phyloP scores from a whole-genome alignment of 1,284 basidiomycete genomes.

The Uromyces viciae-fabae region DNA sequence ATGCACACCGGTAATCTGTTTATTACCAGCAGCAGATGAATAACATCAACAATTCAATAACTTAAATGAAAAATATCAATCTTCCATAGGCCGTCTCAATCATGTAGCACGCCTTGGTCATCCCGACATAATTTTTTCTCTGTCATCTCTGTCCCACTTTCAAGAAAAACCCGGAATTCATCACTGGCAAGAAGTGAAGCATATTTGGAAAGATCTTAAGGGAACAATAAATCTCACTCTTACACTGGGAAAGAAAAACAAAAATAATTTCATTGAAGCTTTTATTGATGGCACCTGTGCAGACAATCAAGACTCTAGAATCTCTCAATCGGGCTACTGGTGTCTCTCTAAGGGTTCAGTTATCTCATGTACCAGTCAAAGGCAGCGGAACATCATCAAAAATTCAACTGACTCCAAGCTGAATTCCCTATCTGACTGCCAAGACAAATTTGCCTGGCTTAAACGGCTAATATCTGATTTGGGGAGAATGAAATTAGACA shows the following conservation, averaged over 20 bases:
- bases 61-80: background rate
- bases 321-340: background rate
- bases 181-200: background rate
- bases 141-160: background rate
- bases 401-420: background rate
- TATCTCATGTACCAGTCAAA: background rate
- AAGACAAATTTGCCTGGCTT: background rate
- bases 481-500: background rate
- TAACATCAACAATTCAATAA: background rate
- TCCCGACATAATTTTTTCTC: background rate
- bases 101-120: background rate
- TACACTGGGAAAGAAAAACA: background rate
- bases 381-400: background rate
- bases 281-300: background rate
- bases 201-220: background rate
- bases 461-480: background rate
- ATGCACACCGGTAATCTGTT: background rate
- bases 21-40: background rate
- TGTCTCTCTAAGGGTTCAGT: background rate
- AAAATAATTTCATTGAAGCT: background rate
- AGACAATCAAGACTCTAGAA: background rate
- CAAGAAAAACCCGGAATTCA: background rate
- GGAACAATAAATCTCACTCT: background rate
- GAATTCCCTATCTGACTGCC: background rate
- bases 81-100: background rate